A percentile compares a stretch with the other conserved stretches of the same genome.
phyloP scores from a whole-genome alignment of 75 land plant species.

The Picea sitchensis region DNA sequence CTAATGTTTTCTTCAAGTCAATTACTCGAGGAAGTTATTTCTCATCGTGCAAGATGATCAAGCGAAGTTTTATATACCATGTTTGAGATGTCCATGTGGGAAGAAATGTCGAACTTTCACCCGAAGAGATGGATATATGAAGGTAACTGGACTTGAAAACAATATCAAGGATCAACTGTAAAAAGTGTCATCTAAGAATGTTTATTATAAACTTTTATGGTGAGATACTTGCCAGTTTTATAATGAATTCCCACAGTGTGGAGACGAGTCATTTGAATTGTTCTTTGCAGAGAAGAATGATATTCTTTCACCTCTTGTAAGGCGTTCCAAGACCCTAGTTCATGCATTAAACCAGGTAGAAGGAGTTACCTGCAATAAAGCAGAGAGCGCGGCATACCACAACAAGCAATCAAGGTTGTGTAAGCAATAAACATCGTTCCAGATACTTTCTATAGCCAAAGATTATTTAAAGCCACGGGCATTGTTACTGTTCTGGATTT shows the following conservation, averaged over 20 bases:
- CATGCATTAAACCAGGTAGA: slow-evolving; percentile 89
- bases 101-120: no score
- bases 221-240: slow-evolving; percentile 93
- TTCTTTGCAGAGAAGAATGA: slow-evolving; percentile 73
- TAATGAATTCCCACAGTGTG: slow-evolving; percentile 92
- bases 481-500: slow-evolving; percentile 94
- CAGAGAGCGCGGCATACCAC: slow-evolving; percentile 95
- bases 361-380: slow-evolving; percentile 92
- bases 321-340: slow-evolving; percentile 87
- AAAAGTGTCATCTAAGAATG: slow-evolving; percentile 92
- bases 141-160: slow-evolving; percentile 78
- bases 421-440: slow-evolving; percentile 64
- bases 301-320: slow-evolving; percentile 79
- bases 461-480: slow-evolving; percentile 88
- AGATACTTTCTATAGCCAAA: slow-evolving; percentile 80
- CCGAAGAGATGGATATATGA: slow-evolving; percentile 95
- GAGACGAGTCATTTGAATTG: slow-evolving; percentile 84
- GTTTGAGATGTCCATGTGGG: no score
- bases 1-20: no score
- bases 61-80: no score
- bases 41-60: no score
- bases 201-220: slow-evolving; percentile 94
- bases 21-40: no score
- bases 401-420: slow-evolving; percentile 79
- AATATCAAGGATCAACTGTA: slow-evolving; percentile 89